Conservation (phyloP, 2,329 filamentous ascomycete genomes). For the Ophiostoma tasmaniense region DNA sequence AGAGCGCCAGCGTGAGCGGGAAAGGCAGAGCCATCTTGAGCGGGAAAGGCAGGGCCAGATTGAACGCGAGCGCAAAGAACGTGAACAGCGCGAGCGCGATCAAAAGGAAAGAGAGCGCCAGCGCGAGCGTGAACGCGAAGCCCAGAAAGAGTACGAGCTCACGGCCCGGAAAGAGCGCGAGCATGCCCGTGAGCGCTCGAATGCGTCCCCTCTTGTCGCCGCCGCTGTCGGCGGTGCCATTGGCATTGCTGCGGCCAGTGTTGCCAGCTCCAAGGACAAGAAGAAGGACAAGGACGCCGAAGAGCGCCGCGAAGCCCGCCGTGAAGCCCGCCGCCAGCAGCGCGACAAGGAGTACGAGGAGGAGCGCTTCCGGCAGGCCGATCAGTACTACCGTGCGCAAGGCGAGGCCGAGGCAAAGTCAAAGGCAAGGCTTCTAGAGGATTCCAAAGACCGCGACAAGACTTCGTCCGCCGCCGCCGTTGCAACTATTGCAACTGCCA, state of each 20-base stretch:
- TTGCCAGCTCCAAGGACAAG: not conserved
- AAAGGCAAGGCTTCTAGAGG: not conserved
- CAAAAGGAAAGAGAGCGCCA: not conserved
- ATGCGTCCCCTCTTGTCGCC: not conserved
- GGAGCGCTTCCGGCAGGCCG: not conserved
- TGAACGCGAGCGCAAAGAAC: not conserved
- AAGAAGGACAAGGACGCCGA: not conserved
- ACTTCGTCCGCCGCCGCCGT: not conserved
- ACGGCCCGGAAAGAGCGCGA: not conserved
- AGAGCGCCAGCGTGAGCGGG: constrained; percentile 19
- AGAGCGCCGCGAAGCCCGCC: not conserved
- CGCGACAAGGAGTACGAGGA: constrained; percentile 6
- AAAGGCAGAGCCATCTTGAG: constrained; percentile 14
- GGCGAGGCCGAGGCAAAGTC: constrained; percentile 4
- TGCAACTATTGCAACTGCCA: not conserved
- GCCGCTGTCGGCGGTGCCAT: constrained; percentile 12
- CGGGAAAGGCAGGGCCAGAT: not conserved
- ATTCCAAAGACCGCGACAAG: not conserved
- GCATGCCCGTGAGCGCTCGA: not conserved
- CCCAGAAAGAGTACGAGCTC: too few relatives aligned
- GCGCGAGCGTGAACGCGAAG: constrained; percentile 7
- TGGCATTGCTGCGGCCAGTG: constrained; percentile 19
- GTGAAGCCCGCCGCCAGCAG: constrained; percentile 3
- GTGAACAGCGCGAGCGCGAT: not conserved
- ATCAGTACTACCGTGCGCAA: constrained; percentile 9